Evolutionary conservation across 805 yeast species (phyloP).

Genomic region (Yarrowia sp.): DNA sequence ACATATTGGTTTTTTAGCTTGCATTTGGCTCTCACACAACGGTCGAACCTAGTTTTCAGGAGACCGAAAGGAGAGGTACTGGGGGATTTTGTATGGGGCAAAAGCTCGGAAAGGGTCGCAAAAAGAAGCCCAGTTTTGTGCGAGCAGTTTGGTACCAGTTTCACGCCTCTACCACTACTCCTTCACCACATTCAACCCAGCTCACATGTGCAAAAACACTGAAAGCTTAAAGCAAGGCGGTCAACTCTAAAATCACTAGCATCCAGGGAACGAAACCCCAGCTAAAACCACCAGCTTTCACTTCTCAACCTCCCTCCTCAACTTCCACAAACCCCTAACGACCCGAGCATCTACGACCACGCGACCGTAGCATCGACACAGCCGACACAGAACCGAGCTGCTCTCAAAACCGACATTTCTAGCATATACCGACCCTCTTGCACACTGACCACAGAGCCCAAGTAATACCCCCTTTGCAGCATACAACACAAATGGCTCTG

Average conservation of each 20-base stretch:
- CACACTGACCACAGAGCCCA: background rate
- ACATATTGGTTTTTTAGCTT: constrained; percentile 24
- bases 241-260: background rate
- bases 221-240: background rate
- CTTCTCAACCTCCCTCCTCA: background rate
- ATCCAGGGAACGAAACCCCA: background rate
- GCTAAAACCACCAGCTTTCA: background rate
- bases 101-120: background rate
- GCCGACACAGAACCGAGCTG: background rate
- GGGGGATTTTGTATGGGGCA: background rate
- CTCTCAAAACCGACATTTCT: too few species aligned
- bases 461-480: background rate
- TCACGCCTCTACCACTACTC: background rate
- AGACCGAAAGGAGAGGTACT: background rate
- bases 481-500: constrained; percentile 8
- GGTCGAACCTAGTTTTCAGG: background rate
- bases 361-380: background rate
- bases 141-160: background rate
- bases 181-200: background rate
- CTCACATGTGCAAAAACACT: background rate
- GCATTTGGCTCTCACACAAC: constrained; percentile 22
- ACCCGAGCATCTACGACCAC: background rate
- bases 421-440: background rate
- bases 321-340: too few species aligned
- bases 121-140: background rate